These are phyloP conservation scores for Lachancea thermotolerans DNA, from an alignment of 805 yeast genomes.

Conservation along the genomic window DNA sequence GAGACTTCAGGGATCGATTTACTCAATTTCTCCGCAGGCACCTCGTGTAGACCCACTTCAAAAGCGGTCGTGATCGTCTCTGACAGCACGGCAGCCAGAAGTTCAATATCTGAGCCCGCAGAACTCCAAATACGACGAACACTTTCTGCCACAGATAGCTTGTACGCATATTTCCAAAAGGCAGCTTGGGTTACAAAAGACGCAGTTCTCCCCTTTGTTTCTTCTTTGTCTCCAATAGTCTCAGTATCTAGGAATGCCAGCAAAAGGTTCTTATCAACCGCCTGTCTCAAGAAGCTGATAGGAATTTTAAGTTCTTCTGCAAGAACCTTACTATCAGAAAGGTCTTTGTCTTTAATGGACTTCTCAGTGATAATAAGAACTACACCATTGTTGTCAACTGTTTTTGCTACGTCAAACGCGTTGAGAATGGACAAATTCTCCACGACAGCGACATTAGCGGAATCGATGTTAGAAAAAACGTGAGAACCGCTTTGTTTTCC, in stretches of 20 bases:
- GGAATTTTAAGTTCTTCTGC: conserved; percentile 46
- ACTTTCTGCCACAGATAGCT: conserved; percentile 49
- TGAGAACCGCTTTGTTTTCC: conserved; percentile 16
- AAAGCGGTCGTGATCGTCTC: conserved; percentile 55
- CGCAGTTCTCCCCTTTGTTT: conserved; percentile 68
- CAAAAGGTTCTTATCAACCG: conserved; percentile 46
- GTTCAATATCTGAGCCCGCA: conserved; percentile 75
- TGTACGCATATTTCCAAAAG: conserved; percentile 66
- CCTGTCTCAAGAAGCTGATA: conserved; percentile 41
- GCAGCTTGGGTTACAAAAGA: conserved; percentile 72
- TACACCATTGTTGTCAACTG: conserved; percentile 50
- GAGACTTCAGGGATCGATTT: conserved; percentile 26
- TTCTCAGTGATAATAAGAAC: conserved; percentile 38
- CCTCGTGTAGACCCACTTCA: conserved; percentile 31
- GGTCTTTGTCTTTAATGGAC: conserved; percentile 22
- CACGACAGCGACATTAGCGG: conserved; percentile 59
- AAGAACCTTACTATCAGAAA: conserved; percentile 38
- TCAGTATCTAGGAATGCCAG: conserved; percentile 57
- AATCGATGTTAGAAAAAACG: conserved; percentile 36
- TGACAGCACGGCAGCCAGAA: conserved; percentile 64
- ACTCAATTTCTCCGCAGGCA: conserved; percentile 15
- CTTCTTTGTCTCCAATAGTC: conserved; percentile 57
- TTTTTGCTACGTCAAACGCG: conserved; percentile 54
- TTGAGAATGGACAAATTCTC: conserved; percentile 51
- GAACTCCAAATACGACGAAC: conserved; percentile 76